These are phyloP conservation scores for Phytophthora litchii DNA, from an alignment of 352 stramenopile species.

Conservation along the genomic window DNA sequence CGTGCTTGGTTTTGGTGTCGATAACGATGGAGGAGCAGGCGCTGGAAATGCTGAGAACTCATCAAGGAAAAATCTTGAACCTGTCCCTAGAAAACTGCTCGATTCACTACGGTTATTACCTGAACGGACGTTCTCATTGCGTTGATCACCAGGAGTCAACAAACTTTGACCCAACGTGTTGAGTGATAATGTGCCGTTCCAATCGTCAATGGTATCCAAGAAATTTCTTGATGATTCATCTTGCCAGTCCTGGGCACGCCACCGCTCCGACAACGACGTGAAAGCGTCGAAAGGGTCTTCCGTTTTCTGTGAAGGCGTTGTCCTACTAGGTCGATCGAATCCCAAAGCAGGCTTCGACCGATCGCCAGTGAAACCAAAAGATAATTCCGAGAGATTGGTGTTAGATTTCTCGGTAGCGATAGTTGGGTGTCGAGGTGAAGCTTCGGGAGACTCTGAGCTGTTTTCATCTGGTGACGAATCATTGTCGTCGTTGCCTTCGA, in stretches of 20 bases:
- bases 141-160: slow-evolving; percentile 5
- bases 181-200: slow-evolving; percentile 28
- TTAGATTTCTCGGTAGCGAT: slow-evolving; percentile 3
- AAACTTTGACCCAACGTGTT: slow-evolving; percentile 6
- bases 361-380: slow-evolving; percentile 1
- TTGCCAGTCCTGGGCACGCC: slow-evolving; percentile 31
- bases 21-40: slow-evolving; percentile 4
- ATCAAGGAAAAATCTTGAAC: slow-evolving; percentile 14
- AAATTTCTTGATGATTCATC: slow-evolving; percentile 14
- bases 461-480: slow-evolving; percentile 7
- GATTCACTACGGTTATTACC: slow-evolving; percentile 9
- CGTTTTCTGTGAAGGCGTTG: slow-evolving; percentile 3
- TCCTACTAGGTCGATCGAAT: not conserved
- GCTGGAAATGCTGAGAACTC: slow-evolving; percentile 22
- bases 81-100: slow-evolving; percentile 16
- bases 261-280: slow-evolving; percentile 32
- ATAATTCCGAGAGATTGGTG: slow-evolving; percentile 7
- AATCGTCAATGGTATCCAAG: slow-evolving; percentile 8
- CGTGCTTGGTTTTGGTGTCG: slow-evolving; percentile 1
- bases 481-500: slow-evolving; percentile 6
- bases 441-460: slow-evolving; percentile 7
- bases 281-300: slow-evolving; percentile 35
- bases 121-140: slow-evolving; percentile 6
- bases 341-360: slow-evolving; percentile 3
- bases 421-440: slow-evolving; percentile 14